Evolutionary conservation across 768 basidiomycete genomes (phyloP).

Genomic region (Pulveroboletus ravenelii): DNA sequence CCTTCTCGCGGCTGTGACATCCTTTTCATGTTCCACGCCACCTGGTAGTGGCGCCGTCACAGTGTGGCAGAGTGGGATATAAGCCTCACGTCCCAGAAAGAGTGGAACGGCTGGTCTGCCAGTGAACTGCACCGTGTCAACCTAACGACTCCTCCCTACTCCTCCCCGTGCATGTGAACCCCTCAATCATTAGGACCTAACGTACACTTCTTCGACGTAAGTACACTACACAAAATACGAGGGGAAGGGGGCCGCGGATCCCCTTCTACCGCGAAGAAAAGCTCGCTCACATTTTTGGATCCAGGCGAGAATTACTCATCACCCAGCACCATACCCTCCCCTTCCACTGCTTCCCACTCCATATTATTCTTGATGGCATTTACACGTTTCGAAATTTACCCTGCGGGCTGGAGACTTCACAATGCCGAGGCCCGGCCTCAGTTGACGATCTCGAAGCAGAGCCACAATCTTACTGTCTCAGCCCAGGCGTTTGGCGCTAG

Average conservation of each 20-base stretch:
- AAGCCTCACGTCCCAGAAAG: constrained; percentile 5
- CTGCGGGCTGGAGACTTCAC: constrained; percentile 20
- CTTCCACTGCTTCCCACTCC: neutral
- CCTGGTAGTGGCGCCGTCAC: constrained; percentile 26
- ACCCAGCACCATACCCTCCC: neutral
- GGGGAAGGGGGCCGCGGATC: neutral
- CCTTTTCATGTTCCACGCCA: constrained; percentile 13
- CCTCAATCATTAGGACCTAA: neutral
- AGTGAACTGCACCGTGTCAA: constrained; percentile 9
- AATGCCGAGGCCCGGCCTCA: constrained; percentile 19
- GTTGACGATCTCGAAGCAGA: constrained; percentile 18
- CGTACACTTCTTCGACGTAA: neutral
- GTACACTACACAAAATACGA: neutral
- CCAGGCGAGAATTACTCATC: neutral
- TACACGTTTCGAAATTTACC: constrained; percentile 24
- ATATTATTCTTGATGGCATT: constrained; percentile 14
- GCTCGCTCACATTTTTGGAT: neutral
- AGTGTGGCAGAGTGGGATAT: constrained; percentile 25
- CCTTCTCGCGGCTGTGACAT: constrained; percentile 25
- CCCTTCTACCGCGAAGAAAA: neutral
- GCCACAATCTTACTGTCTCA: constrained; percentile 19
- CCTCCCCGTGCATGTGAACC: neutral
- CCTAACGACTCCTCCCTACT: constrained; percentile 1
- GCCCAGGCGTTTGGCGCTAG: constrained; percentile 25
- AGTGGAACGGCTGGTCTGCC: constrained; percentile 3